Percentiles rank a stretch among this genome's conserved stretches.
Conservation (phyloP, 106 monocot species). For the Triglochin maritima region DNA sequence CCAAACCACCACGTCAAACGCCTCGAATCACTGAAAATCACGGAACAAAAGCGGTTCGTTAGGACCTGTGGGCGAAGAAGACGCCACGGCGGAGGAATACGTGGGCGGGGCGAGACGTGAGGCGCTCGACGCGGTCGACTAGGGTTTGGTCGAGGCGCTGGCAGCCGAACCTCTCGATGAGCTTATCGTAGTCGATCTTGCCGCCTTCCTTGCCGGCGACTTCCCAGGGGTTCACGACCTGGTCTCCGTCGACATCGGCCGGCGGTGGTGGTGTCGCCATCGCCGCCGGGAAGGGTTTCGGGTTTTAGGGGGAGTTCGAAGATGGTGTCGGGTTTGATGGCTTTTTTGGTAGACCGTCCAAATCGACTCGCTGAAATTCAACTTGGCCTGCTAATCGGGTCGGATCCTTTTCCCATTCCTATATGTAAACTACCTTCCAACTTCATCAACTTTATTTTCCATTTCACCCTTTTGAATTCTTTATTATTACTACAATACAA, state of each 20-base stretch:
- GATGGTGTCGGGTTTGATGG: too few relatives aligned
- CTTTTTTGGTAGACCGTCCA: too few relatives aligned
- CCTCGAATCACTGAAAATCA: background rate
- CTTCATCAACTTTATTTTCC: too few relatives aligned
- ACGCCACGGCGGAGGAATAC: slow-evolving; percentile 94
- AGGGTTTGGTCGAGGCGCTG: slow-evolving; percentile 55
- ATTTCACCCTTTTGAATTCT: too few relatives aligned
- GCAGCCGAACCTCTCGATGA: slow-evolving; percentile 93
- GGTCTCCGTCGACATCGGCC: background rate
- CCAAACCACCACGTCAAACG: background rate
- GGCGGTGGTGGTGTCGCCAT: background rate
- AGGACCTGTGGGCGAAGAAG: slow-evolving; percentile 89
- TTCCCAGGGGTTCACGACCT: slow-evolving; percentile 89
- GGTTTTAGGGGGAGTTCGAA: too few relatives aligned
- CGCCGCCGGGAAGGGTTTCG: background rate
- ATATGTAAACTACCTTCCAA: too few relatives aligned
- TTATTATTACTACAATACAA: too few relatives aligned
- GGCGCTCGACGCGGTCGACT: slow-evolving; percentile 58
- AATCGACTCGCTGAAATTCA: too few relatives aligned
- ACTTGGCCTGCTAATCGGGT: too few relatives aligned
- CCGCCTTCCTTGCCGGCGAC: slow-evolving; percentile 81
- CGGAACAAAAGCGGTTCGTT: background rate
- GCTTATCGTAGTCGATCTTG: slow-evolving; percentile 96
- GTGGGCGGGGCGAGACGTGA: slow-evolving; percentile 74
- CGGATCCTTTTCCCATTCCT: too few relatives aligned